phyloP scores from a whole-genome alignment of 139 green algal genomes.

The Edaphochlamys debaryana region DNA sequence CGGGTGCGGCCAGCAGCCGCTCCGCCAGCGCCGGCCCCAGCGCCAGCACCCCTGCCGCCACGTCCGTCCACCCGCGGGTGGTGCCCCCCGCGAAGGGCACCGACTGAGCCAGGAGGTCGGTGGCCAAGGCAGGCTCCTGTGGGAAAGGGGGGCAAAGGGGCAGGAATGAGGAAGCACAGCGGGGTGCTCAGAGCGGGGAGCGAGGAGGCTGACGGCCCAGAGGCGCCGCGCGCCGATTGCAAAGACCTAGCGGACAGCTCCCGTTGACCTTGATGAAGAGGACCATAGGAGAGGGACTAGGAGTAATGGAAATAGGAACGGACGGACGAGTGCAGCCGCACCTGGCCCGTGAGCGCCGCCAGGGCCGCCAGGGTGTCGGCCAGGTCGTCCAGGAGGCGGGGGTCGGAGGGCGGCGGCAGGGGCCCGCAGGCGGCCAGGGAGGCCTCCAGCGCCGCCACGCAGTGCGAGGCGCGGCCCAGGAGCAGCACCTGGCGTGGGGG shows the following conservation, averaged over 20 bases:
- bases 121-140: neutral
- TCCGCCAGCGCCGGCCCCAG: conserved; percentile 18
- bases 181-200: too few relatives aligned
- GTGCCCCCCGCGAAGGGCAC: conserved; percentile 9
- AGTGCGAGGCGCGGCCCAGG: conserved; percentile 61
- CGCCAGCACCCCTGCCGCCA: conserved; percentile 21
- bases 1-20: neutral
- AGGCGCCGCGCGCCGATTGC: too few relatives aligned
- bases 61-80: conserved; percentile 15
- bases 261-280: too few relatives aligned
- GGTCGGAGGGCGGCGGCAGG: neutral
- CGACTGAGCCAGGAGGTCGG: conserved; percentile 17
- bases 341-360: conserved; percentile 3
- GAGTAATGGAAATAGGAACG: too few relatives aligned
- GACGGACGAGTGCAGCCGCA: too few relatives aligned
- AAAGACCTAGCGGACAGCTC: too few relatives aligned
- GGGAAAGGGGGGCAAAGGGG: too few relatives aligned
- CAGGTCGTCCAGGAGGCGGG: conserved; percentile 21
- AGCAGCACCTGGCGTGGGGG: conserved; percentile 56
- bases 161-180: too few relatives aligned
- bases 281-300: too few relatives aligned
- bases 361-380: conserved; percentile 38
- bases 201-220: too few relatives aligned
- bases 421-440: neutral
- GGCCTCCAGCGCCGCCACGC: conserved; percentile 46